Base-by-base conservation (phyloP, 75 land plant species). In the Pinus taeda region DNA sequence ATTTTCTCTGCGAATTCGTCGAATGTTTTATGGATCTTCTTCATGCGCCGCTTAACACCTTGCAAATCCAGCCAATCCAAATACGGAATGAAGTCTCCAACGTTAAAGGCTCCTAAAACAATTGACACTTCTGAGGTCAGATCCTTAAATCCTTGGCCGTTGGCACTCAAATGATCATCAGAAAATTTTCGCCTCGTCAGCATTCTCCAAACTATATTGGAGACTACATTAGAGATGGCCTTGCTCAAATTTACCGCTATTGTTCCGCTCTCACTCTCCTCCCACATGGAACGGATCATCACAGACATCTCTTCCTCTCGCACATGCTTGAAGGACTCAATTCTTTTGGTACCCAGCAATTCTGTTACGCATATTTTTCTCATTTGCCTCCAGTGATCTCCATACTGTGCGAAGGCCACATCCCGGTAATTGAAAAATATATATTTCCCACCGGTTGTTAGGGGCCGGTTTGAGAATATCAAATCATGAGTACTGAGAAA, bases 341-440 rank as follows among this genome's bases (percentile, higher is more conserved):
- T 21, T 60, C 62, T 60, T 21, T 60, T 60, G 62, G 62, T 9
- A 8, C 8, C 0, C 53, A 90, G 81, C 42, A 90, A 82, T 69
- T 90, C 85, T 33, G 80, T 57, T 69, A 79, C 73, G 77, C 85
- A 83, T n/a, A 88, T 63, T 57, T 85, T 81, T 61, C 82, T 83
- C 85, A 88, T 81, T 80, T 77, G 65, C 80, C 76, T 77, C 90
- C 90, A 88, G 26, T 83, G 74, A 14, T 80, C 79, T 1, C 88
- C 88, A 76, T 80, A 79, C 37, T 82, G 85, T 0, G 90, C 82
- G 36, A 71, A 82, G 20, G 75, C 57, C 72, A 85, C 77, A 67
- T 78, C 84, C 15, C 63, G 42, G 22, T 64, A 62, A 20, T 73
- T 74, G 60, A 78, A 85, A 13, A 78, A 45, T 4, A 88, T 73